Conservation (phyloP, 2,329 filamentous ascomycete species). For the Chaetomium sp. region DNA sequence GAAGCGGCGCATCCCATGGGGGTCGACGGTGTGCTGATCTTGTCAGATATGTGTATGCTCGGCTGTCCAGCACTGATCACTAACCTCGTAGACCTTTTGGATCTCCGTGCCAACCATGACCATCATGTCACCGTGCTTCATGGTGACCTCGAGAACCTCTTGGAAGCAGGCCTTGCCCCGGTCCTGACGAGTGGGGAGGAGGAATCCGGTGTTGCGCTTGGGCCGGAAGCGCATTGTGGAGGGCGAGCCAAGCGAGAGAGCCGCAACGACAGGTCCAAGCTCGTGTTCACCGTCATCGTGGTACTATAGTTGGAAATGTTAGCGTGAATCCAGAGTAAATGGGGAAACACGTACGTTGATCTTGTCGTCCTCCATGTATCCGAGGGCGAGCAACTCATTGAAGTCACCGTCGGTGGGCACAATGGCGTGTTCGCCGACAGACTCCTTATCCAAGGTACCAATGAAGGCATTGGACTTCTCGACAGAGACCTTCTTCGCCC, state of each 20-base stretch:
- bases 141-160: constrained; percentile 43
- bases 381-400: constrained; percentile 65
- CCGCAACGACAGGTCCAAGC: constrained; percentile 64
- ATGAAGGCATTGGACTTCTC: constrained; percentile 35
- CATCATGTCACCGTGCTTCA: constrained; percentile 66
- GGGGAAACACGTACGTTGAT: constrained; percentile 51
- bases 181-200: not conserved
- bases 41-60: constrained; percentile 29
- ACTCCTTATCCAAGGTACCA: constrained; percentile 15
- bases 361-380: constrained; percentile 61
- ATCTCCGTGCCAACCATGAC: constrained; percentile 64
- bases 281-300: constrained; percentile 69
- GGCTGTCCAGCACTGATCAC: constrained; percentile 19
- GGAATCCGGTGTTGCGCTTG: constrained; percentile 46
- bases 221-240: constrained; percentile 61
- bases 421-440: constrained; percentile 3
- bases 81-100: constrained; percentile 60
- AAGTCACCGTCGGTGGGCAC: constrained; percentile 46
- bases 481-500: constrained; percentile 53
- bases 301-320: constrained; percentile 45
- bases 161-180: constrained; percentile 36
- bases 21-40: constrained; percentile 54
- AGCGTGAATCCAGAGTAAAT: constrained; percentile 3
- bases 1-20: constrained; percentile 55
- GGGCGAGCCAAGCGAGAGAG: constrained; percentile 60